A percentile compares a stretch with the other conserved stretches of the same genome.
These are phyloP conservation scores for Crithidia brevicula DNA, from an alignment of 208 protist species.

Conservation along the genomic window DNA sequence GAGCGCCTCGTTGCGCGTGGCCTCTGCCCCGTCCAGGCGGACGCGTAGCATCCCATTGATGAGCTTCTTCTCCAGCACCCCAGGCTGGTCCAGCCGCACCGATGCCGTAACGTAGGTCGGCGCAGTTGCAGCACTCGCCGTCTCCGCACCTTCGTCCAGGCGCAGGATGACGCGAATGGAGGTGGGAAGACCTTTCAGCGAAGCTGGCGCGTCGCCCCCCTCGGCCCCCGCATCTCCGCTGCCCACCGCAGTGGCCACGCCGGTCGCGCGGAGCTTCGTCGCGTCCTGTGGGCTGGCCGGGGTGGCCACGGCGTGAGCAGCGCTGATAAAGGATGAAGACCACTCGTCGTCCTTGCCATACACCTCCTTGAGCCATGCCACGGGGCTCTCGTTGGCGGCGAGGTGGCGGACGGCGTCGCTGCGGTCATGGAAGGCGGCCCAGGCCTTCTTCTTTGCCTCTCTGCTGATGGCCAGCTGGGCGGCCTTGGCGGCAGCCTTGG, in stretches of 20 bases:
- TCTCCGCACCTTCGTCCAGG: slow-evolving; percentile 1
- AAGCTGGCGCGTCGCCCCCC: neutral
- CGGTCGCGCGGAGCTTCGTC: slow-evolving; percentile 23
- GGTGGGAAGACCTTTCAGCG: slow-evolving; percentile 1
- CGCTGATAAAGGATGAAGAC: slow-evolving; percentile 22
- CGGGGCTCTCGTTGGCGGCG: slow-evolving; percentile 26
- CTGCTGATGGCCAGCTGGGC: slow-evolving; percentile 14
- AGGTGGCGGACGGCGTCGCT: slow-evolving; percentile 27
- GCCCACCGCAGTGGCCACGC: slow-evolving; percentile 16
- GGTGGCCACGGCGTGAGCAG: slow-evolving; percentile 16
- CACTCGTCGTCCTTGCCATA: slow-evolving; percentile 33
- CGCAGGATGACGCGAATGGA: slow-evolving; percentile 30
- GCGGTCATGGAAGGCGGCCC: slow-evolving; percentile 23
- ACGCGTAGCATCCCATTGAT: slow-evolving; percentile 46
- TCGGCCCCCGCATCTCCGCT: neutral
- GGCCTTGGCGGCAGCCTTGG: slow-evolving; percentile 9
- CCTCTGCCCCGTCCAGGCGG: slow-evolving; percentile 42
- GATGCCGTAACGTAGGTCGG: slow-evolving; percentile 27
- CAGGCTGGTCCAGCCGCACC: slow-evolving; percentile 38
- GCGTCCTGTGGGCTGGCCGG: slow-evolving; percentile 6
- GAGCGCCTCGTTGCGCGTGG: slow-evolving; percentile 16
- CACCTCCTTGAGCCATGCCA: slow-evolving; percentile 44
- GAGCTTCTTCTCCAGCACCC: slow-evolving; percentile 33
- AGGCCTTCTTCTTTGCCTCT: slow-evolving; percentile 22
- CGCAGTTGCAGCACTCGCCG: neutral